A percentile compares a stretch with the other conserved stretches of the same genome.
Evolutionary conservation across 208 protist genomes (phyloP).

Genomic region (Acanthamoeba triangularis): DNA sequence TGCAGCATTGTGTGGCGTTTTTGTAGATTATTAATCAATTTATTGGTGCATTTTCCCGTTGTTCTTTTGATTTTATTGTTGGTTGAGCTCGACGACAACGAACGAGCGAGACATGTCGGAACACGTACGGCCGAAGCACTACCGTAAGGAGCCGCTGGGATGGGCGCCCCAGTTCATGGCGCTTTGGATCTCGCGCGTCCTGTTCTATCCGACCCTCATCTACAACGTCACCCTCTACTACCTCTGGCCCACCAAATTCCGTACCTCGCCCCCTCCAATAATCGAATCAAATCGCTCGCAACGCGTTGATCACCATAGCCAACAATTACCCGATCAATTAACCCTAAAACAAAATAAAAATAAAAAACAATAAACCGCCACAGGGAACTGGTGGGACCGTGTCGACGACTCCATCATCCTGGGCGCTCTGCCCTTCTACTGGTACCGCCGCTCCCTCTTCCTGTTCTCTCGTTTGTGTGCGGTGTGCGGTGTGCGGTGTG

Average conservation of each 20-base stretch:
- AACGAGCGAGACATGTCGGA: background rate
- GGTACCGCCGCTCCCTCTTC: background rate
- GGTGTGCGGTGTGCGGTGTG: too few relatives aligned
- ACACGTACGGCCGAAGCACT: conserved; percentile 59
- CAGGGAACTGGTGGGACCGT: conserved; percentile 47
- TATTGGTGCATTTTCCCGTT: too few relatives aligned
- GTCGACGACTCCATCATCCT: conserved; percentile 31
- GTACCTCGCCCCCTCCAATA: background rate
- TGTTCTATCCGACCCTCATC: conserved; percentile 58
- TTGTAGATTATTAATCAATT: background rate
- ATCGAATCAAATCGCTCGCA: background rate
- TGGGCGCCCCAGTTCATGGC: conserved; percentile 42
- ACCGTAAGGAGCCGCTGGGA: conserved; percentile 32
- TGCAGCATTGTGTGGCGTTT: background rate
- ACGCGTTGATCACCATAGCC: background rate
- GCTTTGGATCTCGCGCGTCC: background rate
- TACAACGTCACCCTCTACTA: conserved; percentile 62
- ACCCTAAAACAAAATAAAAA: background rate
- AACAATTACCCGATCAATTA: background rate
- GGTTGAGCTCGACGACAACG: too few relatives aligned
- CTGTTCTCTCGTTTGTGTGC: background rate
- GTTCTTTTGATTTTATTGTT: too few relatives aligned
- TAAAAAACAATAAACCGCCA: background rate
- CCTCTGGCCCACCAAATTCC: conserved; percentile 36
- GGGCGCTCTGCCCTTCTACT: conserved; percentile 40